A percentile compares a stretch with the other conserved stretches of the same genome.
These are phyloP conservation scores for Didymella glomerata DNA, from an alignment of 2,329 filamentous ascomycete species.

Conservation along the genomic window DNA sequence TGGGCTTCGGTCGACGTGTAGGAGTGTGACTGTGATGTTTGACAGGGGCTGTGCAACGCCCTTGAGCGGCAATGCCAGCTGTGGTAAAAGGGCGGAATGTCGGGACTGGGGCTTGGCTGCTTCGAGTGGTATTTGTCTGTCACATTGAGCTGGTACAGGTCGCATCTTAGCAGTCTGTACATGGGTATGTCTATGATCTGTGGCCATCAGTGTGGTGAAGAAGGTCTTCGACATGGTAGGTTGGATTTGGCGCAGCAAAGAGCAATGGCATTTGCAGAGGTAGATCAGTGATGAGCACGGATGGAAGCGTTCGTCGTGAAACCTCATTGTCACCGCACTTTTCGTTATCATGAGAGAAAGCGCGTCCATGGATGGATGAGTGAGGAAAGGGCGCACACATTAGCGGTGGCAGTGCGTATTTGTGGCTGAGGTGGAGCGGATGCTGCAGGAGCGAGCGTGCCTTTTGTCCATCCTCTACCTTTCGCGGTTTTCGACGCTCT, in stretches of 20 bases:
- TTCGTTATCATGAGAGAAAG: background rate
- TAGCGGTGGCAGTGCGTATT: background rate
- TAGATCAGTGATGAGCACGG: too few species aligned
- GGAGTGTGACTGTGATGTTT: background rate
- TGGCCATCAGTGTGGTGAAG: too few species aligned
- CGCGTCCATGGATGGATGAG: background rate
- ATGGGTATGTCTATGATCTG: too few species aligned
- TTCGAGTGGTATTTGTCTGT: too few species aligned
- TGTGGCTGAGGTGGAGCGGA: background rate
- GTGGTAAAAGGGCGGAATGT: background rate
- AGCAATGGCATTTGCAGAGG: too few species aligned
- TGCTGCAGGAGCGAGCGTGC: background rate
- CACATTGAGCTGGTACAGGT: too few species aligned
- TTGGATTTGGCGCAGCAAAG: too few species aligned
- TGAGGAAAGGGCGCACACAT: background rate
- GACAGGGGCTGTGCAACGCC: conserved; percentile 7
- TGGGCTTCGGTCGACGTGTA: background rate
- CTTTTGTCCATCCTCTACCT: background rate
- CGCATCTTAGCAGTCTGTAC: too few species aligned
- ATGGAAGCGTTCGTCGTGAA: too few species aligned
- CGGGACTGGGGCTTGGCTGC: background rate
- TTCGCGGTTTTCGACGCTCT: background rate
- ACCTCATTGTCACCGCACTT: too few species aligned
- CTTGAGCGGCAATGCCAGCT: background rate
- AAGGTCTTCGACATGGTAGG: too few species aligned